phyloP scores from a whole-genome alignment of 2,329 filamentous ascomycete genomes.

The Ceratocystiopsis minuta region DNA sequence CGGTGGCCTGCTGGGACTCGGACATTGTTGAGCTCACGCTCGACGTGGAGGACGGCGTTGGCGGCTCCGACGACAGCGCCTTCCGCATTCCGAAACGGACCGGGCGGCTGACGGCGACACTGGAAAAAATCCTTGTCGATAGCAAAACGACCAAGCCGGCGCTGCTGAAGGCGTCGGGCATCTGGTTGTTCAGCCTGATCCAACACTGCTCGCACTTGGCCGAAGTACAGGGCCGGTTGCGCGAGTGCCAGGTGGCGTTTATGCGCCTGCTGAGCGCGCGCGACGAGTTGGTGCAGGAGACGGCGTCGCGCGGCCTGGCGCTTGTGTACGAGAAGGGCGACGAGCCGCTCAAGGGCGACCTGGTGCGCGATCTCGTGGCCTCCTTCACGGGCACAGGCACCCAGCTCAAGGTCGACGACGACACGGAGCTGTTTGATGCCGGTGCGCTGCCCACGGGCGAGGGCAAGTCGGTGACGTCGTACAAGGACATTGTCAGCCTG shows the following conservation, averaged over 20 bases:
- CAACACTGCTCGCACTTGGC: constrained; percentile 73
- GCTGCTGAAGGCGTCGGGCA: constrained; percentile 76
- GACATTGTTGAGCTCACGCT: constrained; percentile 56
- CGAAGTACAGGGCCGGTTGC: constrained; percentile 54
- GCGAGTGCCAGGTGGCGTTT: constrained; percentile 72
- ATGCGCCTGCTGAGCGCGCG: constrained; percentile 72
- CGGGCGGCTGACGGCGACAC: constrained; percentile 29
- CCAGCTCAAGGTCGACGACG: constrained; percentile 66
- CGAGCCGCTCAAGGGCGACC: constrained; percentile 55
- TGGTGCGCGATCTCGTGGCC: constrained; percentile 74
- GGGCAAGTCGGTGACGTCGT: constrained; percentile 77
- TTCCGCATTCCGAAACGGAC: constrained; percentile 20
- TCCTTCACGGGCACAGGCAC: constrained; percentile 78
- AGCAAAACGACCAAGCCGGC: constrained; percentile 77
- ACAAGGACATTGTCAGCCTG: constrained; percentile 89
- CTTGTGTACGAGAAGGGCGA: constrained; percentile 90
- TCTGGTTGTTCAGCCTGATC: constrained; percentile 84
- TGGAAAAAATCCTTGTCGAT: constrained; percentile 58
- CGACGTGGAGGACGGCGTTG: constrained; percentile 46
- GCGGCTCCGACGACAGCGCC: constrained; percentile 8
- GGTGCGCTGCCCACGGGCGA: constrained; percentile 81
- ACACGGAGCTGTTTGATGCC: constrained; percentile 86
- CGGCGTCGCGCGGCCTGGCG: constrained; percentile 76
- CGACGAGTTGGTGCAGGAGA: constrained; percentile 91
- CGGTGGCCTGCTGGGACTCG: constrained; percentile 67